These are phyloP conservation scores for Cladobotryum mycophilum DNA, from an alignment of 2,329 filamentous ascomycete species.

Conservation along the genomic window DNA sequence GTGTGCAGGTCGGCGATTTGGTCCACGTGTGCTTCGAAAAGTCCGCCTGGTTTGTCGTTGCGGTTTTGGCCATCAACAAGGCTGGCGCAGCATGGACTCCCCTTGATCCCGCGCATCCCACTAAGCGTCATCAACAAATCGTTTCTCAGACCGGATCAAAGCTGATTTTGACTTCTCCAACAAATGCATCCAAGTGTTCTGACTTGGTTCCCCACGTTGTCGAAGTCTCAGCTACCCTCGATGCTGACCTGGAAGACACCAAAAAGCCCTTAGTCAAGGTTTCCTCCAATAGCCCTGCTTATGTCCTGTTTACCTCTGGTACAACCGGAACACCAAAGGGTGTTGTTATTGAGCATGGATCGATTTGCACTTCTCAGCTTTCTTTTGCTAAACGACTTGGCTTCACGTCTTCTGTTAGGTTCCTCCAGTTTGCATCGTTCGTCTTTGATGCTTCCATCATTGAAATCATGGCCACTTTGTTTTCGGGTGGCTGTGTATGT, in stretches of 20 bases:
- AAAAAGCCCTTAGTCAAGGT: not conserved
- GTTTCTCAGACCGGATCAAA: not conserved
- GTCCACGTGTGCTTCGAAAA: constrained; percentile 8
- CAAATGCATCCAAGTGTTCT: constrained; percentile 3
- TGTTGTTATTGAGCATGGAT: constrained; percentile 2
- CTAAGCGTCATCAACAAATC: constrained; percentile 1
- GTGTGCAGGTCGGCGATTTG: not conserved
- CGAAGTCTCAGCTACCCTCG: not conserved
- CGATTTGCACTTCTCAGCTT: not conserved
- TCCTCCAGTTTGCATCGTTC: constrained; percentile 14
- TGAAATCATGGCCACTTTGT: constrained; percentile 9
- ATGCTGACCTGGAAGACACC: not conserved
- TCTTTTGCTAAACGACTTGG: not conserved
- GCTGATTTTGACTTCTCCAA: too few species aligned
- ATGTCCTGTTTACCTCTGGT: constrained; percentile 8
- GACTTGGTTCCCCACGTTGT: not conserved
- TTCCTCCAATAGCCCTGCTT: not conserved
- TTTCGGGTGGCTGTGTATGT: constrained; percentile 8
- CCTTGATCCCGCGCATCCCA: constrained; percentile 5
- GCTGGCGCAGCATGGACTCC: constrained; percentile 6
- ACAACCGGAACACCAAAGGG: constrained; percentile 8
- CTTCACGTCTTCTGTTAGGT: not conserved
- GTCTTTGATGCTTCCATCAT: constrained; percentile 12
- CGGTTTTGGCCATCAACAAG: constrained; percentile 7
- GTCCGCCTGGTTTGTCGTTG: constrained; percentile 2